Percentiles rank a stretch among this genome's conserved stretches.
Conservation (phyloP, 495 filamentous ascomycete species). For the Penicillium psychrofluorescens region DNA sequence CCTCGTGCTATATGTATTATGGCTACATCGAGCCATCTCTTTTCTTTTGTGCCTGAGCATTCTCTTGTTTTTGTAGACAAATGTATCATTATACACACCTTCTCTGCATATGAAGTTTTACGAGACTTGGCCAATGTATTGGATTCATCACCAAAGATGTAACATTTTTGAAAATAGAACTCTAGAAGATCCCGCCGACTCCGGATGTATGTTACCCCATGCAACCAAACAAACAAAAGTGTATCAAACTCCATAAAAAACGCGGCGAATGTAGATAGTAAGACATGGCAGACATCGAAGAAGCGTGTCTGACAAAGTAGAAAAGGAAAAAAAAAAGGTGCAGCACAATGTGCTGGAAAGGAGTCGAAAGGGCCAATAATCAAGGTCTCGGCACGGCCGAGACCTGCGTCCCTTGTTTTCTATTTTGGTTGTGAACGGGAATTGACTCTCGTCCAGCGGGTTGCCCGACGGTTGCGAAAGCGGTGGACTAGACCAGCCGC, state of each 20-base stretch:
- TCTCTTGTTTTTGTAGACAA: too few relatives aligned
- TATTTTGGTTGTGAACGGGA: neutral
- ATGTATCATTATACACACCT: too few relatives aligned
- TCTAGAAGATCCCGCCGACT: too few relatives aligned
- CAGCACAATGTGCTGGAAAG: neutral
- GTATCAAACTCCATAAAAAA: slow-evolving; percentile 1
- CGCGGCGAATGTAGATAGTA: slow-evolving; percentile 10
- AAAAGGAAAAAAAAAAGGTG: neutral
- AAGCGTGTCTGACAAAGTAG: neutral
- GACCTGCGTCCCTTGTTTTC: too few relatives aligned
- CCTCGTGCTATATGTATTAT: too few relatives aligned
- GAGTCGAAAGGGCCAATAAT: too few relatives aligned
- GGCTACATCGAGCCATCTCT: too few relatives aligned
- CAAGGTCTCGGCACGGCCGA: too few relatives aligned
- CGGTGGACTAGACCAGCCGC: slow-evolving; percentile 3
- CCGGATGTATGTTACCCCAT: slow-evolving; percentile 2
- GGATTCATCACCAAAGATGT: too few relatives aligned
- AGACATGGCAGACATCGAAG: slow-evolving; percentile 10
- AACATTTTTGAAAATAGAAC: too few relatives aligned
- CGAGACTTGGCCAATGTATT: neutral
- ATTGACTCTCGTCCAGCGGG: slow-evolving; percentile 3
- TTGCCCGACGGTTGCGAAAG: slow-evolving; percentile 3
- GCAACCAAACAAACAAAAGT: slow-evolving; percentile 7
- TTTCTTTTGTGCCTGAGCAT: too few relatives aligned
- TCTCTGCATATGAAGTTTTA: too few relatives aligned